Percentiles rank a stretch among this genome's conserved stretches.
Evolutionary conservation across 371 early-diverging fungal genomes (phyloP).

Genomic region (Rhizopus arrhizus): DNA sequence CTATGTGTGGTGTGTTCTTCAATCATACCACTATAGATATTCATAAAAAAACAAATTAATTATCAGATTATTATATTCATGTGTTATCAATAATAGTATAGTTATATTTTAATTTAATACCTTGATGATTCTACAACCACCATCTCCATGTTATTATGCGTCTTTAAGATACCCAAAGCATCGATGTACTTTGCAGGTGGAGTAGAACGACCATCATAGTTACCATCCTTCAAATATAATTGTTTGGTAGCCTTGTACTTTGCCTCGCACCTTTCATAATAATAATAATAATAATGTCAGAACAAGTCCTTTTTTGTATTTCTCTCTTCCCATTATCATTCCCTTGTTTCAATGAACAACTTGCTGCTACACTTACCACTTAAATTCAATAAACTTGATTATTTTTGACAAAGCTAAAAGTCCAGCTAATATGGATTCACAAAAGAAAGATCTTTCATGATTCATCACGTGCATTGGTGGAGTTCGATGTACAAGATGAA

Average conservation of each 20-base stretch:
- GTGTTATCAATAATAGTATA: no score
- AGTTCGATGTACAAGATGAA: conserved; percentile 20
- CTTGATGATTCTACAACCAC: conserved; percentile 21
- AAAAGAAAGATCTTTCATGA: conserved; percentile 14
- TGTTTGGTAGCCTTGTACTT: conserved; percentile 17
- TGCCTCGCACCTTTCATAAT: conserved; percentile 23
- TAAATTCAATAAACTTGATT: conserved; percentile 15
- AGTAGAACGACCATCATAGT: conserved; percentile 17
- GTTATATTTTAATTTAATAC: no score
- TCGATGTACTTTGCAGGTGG: conserved; percentile 14
- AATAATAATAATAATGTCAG: conserved; percentile 12
- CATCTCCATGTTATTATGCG: conserved; percentile 20
- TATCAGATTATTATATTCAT: no score
- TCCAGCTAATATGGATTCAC: conserved; percentile 10
- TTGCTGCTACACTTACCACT: conserved; percentile 14
- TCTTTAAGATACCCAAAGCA: conserved; percentile 15
- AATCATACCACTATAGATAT: conserved; percentile 19
- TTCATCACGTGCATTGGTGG: conserved; percentile 15
- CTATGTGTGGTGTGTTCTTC: conserved; percentile 18
- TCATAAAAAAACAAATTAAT: conserved; percentile 12
- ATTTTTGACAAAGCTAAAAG: conserved; percentile 20
- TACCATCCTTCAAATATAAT: conserved; percentile 21
- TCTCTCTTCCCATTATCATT: conserved; percentile 8
- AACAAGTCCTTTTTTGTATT: conserved; percentile 13
- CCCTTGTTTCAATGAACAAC: conserved; percentile 6